Conservation (phyloP, 2,329 filamentous ascomycete genomes). For the Biscogniauxia marginata region DNA sequence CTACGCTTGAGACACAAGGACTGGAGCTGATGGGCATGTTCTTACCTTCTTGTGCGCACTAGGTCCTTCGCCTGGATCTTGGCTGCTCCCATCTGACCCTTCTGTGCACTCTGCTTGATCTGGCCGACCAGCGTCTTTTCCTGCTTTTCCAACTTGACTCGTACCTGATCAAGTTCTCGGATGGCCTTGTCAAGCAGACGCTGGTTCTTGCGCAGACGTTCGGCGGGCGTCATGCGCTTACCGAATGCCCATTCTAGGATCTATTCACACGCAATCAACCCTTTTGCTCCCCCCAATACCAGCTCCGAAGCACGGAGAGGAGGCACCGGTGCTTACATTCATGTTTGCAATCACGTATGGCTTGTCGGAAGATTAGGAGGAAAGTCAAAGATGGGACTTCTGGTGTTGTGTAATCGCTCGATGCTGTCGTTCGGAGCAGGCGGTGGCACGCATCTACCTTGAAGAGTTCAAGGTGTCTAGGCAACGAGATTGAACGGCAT, state of each 20-base stretch:
- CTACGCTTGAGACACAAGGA: no score
- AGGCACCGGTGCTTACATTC: neutral
- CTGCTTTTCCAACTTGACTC: conserved; percentile 95
- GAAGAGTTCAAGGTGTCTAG: no score
- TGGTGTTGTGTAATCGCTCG: no score
- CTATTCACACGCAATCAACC: conserved; percentile 44
- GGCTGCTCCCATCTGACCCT: conserved; percentile 96
- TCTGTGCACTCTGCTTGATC: conserved; percentile 98
- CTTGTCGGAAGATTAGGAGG: neutral
- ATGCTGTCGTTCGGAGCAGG: neutral
- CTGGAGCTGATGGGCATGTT: neutral
- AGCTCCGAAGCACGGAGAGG: no score
- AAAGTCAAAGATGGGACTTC: neutral
- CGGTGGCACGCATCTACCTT: no score
- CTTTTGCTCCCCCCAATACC: neutral
- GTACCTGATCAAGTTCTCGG: conserved; percentile 90
- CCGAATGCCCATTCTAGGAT: conserved; percentile 99
- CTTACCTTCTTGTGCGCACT: conserved; percentile 79
- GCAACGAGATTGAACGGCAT: no score
- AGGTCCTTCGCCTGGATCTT: conserved; percentile 98
- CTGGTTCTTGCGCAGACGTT: conserved; percentile 90
- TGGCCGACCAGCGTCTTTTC: conserved; percentile 95
- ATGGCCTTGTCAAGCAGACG: conserved; percentile 96
- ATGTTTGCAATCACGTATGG: neutral
- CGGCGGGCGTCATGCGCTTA: conserved; percentile 96